Percentiles rank a stretch among this genome's conserved stretches.
phyloP scores from a whole-genome alignment of 495 filamentous ascomycete species.

The Cudoniella acicularis region DNA sequence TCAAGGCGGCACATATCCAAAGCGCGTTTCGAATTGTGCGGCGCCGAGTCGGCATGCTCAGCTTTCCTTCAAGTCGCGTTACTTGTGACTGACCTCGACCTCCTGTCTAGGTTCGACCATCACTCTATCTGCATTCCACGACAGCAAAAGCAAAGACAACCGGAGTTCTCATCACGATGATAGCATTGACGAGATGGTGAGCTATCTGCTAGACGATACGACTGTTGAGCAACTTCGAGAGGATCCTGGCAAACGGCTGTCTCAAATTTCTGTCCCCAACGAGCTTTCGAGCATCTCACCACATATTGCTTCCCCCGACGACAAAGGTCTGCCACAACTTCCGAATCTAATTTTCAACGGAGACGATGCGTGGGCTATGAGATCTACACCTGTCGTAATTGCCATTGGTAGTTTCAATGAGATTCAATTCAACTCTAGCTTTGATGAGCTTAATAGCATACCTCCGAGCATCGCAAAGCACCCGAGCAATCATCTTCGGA shows the following conservation, averaged over 20 bases:
- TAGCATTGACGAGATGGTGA: slow-evolving; percentile 32
- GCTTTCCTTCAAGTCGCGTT: not conserved
- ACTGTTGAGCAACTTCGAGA: slow-evolving; percentile 5
- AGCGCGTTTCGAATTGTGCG: not conserved
- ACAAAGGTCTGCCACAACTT: slow-evolving; percentile 13
- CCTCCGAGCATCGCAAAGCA: not conserved
- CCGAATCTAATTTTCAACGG: slow-evolving; percentile 11
- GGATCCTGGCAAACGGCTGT: not conserved
- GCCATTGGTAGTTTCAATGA: slow-evolving; percentile 2
- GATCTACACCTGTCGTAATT: slow-evolving; percentile 4
- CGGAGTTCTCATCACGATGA: slow-evolving; percentile 13
- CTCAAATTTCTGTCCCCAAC: not conserved
- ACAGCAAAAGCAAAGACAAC: not conserved
- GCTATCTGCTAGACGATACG: slow-evolving; percentile 29
- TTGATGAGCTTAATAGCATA: not conserved
- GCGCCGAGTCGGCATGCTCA: not conserved
- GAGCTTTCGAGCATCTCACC: not conserved
- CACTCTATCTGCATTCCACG: not conserved
- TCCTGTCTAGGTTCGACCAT: not conserved
- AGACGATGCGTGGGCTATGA: slow-evolving; percentile 18
- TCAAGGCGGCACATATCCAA: too few relatives aligned
- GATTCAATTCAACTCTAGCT: not conserved
- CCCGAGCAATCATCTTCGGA: not conserved
- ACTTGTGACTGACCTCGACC: too few relatives aligned
- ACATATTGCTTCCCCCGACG: not conserved